Evolutionary conservation across 2,329 filamentous ascomycete genomes (phyloP).

Genomic region (Colletotrichum cordylinicola): DNA sequence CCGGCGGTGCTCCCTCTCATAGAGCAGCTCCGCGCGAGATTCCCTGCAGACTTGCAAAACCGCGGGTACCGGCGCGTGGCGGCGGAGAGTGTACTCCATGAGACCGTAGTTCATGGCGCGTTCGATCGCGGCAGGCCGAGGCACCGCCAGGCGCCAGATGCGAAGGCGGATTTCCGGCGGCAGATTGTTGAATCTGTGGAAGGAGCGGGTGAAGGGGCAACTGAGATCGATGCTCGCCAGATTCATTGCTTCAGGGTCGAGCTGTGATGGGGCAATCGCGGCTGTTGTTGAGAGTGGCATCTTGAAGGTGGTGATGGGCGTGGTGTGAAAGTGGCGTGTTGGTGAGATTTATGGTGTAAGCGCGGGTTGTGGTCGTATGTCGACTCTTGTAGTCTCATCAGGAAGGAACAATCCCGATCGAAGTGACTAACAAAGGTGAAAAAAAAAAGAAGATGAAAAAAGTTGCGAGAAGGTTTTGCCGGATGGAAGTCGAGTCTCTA

Average conservation of each 20-base stretch:
- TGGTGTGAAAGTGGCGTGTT: background rate
- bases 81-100: background rate
- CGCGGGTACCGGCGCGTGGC: background rate
- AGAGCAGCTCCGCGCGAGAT: background rate
- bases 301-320: background rate
- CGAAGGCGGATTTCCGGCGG: background rate
- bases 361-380: background rate
- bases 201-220: background rate
- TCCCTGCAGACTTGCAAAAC: conserved; percentile 1
- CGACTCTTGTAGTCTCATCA: background rate
- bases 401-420: background rate
- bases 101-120: background rate
- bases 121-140: background rate
- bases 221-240: background rate
- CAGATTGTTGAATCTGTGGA: background rate
- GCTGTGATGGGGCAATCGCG: background rate
- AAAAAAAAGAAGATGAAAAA: background rate
- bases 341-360: background rate
- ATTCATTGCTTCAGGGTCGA: background rate
- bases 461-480: background rate
- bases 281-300: background rate
- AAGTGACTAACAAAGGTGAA: background rate
- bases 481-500: background rate
- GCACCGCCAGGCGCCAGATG: conserved; percentile 1
- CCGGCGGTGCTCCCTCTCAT: background rate